Evolutionary conservation across 768 basidiomycete genomes (phyloP).

Genomic region (Boletus patriciae): DNA sequence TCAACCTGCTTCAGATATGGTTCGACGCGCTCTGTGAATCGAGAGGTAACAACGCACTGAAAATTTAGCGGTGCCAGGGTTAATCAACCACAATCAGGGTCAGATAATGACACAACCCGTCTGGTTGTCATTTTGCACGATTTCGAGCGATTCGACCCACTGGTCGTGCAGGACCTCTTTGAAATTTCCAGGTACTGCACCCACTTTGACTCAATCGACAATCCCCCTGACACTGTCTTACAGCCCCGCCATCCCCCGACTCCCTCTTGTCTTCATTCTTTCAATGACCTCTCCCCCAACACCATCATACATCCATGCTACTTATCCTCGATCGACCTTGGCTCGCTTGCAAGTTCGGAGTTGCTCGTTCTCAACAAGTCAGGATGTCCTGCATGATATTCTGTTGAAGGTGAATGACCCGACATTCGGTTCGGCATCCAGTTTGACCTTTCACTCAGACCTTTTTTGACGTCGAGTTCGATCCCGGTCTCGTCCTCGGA

Average conservation of each 20-base stretch:
- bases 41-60: conserved; percentile 37
- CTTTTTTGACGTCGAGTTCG: conserved; percentile 64
- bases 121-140: conserved; percentile 68
- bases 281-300: conserved; percentile 56
- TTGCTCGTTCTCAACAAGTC: conserved; percentile 51
- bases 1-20: conserved; percentile 61
- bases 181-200: conserved; percentile 62
- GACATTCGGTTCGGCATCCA: not conserved
- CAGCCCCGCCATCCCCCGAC: conserved; percentile 51
- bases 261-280: conserved; percentile 68
- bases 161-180: conserved; percentile 65
- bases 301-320: conserved; percentile 56
- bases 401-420: conserved; percentile 47
- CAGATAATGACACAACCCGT: conserved; percentile 29
- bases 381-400: conserved; percentile 50
- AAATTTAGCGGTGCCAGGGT: not conserved
- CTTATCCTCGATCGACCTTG: conserved; percentile 61
- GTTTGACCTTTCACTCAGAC: conserved; percentile 37
- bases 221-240: not conserved
- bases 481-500: conserved; percentile 62
- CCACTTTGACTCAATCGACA: not conserved
- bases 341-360: conserved; percentile 55
- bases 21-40: conserved; percentile 43
- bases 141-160: conserved; percentile 69
- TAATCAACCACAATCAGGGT: conserved; percentile 8